These are phyloP conservation scores for Podila horticola DNA, from an alignment of 192 early-diverging fungal genomes.

Conservation along the genomic window DNA sequence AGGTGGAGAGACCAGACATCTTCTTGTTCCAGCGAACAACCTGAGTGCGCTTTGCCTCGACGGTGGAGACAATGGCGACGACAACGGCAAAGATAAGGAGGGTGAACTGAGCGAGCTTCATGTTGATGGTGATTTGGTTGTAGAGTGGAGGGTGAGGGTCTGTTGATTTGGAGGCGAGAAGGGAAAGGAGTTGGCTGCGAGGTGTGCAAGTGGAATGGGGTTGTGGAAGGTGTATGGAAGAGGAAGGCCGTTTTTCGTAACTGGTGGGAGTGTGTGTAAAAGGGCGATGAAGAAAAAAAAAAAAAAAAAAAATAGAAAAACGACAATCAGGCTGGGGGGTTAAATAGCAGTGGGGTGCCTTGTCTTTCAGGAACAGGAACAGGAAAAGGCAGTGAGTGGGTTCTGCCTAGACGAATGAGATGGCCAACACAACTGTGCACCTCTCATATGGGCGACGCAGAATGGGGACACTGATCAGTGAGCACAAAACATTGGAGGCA, in stretches of 20 bases:
- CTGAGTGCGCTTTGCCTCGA: slow-evolving; percentile 26
- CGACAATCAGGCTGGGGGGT: neutral
- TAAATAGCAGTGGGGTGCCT: neutral
- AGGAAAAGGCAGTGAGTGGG: neutral
- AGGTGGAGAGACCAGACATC: slow-evolving; percentile 22
- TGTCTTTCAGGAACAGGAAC: no score
- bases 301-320: slow-evolving; percentile 8
- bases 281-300: slow-evolving; percentile 34
- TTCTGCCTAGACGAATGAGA: no score
- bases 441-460: no score
- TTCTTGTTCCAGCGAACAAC: slow-evolving; percentile 19
- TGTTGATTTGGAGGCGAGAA: neutral
- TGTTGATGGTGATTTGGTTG: slow-evolving; percentile 5
- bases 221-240: slow-evolving; percentile 10
- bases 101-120: slow-evolving; percentile 43
- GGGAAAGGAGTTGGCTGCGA: neutral
- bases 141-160: neutral
- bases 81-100: slow-evolving; percentile 30
- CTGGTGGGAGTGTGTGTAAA: slow-evolving; percentile 4
- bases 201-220: slow-evolving; percentile 15
- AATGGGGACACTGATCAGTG: no score
- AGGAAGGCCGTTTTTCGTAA: slow-evolving; percentile 38
- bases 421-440: no score
- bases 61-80: slow-evolving; percentile 27
- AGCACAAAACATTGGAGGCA: no score